phyloP scores from a whole-genome alignment of 2,329 filamentous ascomycete genomes.

The Exserohilum rostratum region DNA sequence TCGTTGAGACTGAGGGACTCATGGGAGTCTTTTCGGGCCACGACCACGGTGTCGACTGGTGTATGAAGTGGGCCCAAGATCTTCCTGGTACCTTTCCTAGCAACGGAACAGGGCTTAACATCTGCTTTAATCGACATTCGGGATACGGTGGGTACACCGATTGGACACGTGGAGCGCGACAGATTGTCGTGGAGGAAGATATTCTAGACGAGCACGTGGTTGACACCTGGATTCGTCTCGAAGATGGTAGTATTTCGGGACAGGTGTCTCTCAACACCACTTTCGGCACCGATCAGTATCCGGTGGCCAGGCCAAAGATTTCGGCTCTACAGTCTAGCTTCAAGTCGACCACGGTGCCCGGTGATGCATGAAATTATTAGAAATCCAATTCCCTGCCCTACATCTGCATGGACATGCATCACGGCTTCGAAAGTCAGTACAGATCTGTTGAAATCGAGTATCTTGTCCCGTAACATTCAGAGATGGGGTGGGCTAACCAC shows the following conservation, averaged over 20 bases:
- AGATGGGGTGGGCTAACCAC: neutral
- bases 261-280: slow-evolving; percentile 64
- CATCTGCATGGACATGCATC: neutral
- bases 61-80: slow-evolving; percentile 50
- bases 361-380: neutral
- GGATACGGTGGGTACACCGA: slow-evolving; percentile 73
- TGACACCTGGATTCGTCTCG: slow-evolving; percentile 67
- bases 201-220: slow-evolving; percentile 51
- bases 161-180: slow-evolving; percentile 66
- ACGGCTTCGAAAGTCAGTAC: no score
- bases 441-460: no score
- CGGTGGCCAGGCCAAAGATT: slow-evolving; percentile 26
- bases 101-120: slow-evolving; percentile 52
- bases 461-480: neutral
- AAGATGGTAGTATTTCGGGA: slow-evolving; percentile 60
- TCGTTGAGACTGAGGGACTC: slow-evolving; percentile 60
- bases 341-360: neutral
- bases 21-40: slow-evolving; percentile 65
- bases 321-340: slow-evolving; percentile 11
- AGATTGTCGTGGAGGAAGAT: slow-evolving; percentile 58
- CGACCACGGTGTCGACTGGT: slow-evolving; percentile 59
- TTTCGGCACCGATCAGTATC: slow-evolving; percentile 63
- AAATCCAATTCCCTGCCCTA: neutral
- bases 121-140: slow-evolving; percentile 69
- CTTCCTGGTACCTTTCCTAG: slow-evolving; percentile 39